Conservation (phyloP, 2,329 filamentous ascomycete species). For the Biscogniauxia marginata region DNA sequence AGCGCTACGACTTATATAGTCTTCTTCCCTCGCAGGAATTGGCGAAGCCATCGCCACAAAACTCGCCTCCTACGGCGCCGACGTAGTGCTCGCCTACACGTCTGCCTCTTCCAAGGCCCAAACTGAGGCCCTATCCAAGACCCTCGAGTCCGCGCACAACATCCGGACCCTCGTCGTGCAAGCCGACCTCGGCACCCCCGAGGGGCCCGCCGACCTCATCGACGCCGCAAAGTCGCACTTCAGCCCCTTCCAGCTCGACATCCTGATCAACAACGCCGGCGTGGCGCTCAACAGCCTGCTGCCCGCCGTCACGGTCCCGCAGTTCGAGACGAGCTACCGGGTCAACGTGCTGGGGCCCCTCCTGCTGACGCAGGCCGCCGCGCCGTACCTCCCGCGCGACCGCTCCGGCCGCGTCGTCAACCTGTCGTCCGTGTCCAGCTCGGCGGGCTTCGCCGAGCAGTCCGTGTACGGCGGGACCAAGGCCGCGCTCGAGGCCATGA, state of each 20-base stretch:
- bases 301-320: slow-evolving; percentile 56
- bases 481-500: slow-evolving; percentile 59
- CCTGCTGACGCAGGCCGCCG: slow-evolving; percentile 70
- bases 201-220: slow-evolving; percentile 60
- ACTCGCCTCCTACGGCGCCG: slow-evolving; percentile 68
- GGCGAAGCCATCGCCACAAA: slow-evolving; percentile 64
- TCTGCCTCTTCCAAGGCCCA: slow-evolving; percentile 36
- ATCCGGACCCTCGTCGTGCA: slow-evolving; percentile 63
- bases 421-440: slow-evolving; percentile 54
- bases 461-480: slow-evolving; percentile 58
- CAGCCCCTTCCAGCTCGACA: slow-evolving; percentile 67
- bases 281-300: slow-evolving; percentile 63
- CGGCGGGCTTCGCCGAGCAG: slow-evolving; percentile 53
- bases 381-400: slow-evolving; percentile 68
- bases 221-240: slow-evolving; percentile 54
- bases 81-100: slow-evolving; percentile 70
- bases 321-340: slow-evolving; percentile 72
- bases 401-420: slow-evolving; percentile 59
- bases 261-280: slow-evolving; percentile 86
- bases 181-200: slow-evolving; percentile 66
- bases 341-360: slow-evolving; percentile 83
- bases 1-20: not conserved
- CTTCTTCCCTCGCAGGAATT: slow-evolving; percentile 56
- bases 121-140: slow-evolving; percentile 61
- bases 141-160: slow-evolving; percentile 55